Evolutionary conservation across 495 filamentous ascomycete species (phyloP).

Genomic region (Acidomyces sp.): DNA sequence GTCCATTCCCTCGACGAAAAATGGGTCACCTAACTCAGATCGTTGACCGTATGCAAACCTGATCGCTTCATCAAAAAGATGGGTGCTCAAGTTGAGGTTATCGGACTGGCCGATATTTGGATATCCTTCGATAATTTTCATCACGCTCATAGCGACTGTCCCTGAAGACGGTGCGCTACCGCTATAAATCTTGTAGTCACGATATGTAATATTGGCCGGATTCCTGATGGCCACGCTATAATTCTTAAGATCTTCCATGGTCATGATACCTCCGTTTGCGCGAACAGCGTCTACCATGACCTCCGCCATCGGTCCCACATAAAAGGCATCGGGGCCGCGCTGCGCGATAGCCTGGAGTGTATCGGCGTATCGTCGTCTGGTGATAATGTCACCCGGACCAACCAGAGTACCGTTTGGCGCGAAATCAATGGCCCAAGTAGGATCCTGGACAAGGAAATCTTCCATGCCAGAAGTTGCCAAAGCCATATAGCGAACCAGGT

Average conservation of each 20-base stretch:
- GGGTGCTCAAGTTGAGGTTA: conserved; percentile 50
- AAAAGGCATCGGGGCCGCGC: conserved; percentile 60
- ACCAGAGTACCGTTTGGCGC: conserved; percentile 66
- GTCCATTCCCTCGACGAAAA: conserved; percentile 50
- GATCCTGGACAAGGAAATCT: conserved; percentile 59
- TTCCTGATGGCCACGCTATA: conserved; percentile 53
- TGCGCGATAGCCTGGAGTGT: conserved; percentile 64
- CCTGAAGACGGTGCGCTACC: conserved; percentile 64
- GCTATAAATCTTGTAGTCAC: conserved; percentile 49
- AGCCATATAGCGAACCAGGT: conserved; percentile 57
- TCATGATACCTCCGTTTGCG: conserved; percentile 64
- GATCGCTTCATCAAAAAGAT: conserved; percentile 75
- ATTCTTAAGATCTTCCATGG: conserved; percentile 55
- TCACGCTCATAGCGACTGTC: conserved; percentile 51
- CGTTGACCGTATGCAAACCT: conserved; percentile 71
- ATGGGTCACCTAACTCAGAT: conserved; percentile 64
- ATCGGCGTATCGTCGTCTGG: conserved; percentile 61
- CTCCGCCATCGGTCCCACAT: conserved; percentile 58
- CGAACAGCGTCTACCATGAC: conserved; percentile 56
- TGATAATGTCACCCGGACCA: conserved; percentile 60
- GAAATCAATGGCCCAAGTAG: conserved; percentile 74
- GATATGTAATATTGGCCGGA: conserved; percentile 53
- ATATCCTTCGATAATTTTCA: conserved; percentile 73
- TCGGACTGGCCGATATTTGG: conserved; percentile 39
- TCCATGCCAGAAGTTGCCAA: conserved; percentile 22